A percentile compares a stretch with the other conserved stretches of the same genome.
phyloP scores from a whole-genome alignment of 176 grass and related monocot genomes.

The Saccharum officinarum region DNA sequence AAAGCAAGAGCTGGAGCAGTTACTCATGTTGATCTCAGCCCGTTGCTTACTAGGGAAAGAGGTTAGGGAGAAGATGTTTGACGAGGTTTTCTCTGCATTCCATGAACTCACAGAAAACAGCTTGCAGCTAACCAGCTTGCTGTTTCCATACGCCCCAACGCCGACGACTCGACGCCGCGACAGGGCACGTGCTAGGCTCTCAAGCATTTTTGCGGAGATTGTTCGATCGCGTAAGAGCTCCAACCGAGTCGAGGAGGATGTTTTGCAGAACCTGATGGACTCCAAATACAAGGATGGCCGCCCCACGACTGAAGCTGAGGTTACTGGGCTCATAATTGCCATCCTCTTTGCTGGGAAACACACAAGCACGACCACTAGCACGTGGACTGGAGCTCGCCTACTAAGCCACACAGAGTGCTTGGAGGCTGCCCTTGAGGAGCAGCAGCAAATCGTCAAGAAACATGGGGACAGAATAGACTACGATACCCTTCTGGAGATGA shows the following conservation, averaged over 20 bases:
- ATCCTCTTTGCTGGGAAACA: neutral
- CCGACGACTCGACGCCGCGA: neutral
- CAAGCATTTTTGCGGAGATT: neutral
- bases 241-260: neutral
- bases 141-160: slow-evolving; percentile 53
- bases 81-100: slow-evolving; percentile 46
- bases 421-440: neutral
- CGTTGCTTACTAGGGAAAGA: neutral
- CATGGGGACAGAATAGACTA: neutral
- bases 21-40: neutral
- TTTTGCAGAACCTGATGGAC: neutral
- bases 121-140: slow-evolving; percentile 34
- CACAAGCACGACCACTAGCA: neutral
- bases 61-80: neutral
- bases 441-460: neutral
- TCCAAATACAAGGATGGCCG: neutral
- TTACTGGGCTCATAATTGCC: neutral
- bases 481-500: neutral
- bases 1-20: neutral
- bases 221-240: neutral
- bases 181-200: neutral
- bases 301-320: neutral
- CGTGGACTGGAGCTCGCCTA: neutral
- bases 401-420: neutral
- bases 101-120: slow-evolving; percentile 40